A percentile compares a stretch with the other conserved stretches of the same genome.
phyloP scores from a whole-genome alignment of 768 basidiomycete species.

The Melanogaster broomeanus region DNA sequence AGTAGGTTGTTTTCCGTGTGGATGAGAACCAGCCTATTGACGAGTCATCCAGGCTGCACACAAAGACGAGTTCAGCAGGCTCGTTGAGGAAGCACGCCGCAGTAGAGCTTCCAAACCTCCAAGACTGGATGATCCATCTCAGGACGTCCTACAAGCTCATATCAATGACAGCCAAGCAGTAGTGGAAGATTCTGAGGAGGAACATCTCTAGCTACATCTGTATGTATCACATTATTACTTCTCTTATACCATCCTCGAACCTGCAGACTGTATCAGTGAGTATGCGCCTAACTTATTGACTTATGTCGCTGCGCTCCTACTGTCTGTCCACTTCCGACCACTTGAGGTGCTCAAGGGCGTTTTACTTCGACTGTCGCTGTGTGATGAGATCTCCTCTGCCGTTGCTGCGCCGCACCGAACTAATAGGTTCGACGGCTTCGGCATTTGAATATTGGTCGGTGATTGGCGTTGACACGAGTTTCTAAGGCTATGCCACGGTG shows the following conservation, averaged over 20 bases:
- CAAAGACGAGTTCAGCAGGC: slow-evolving; percentile 35
- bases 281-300: too few relatives aligned
- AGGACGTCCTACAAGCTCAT: background rate
- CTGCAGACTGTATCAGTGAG: too few relatives aligned
- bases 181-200: slow-evolving; percentile 40
- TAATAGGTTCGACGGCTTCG: background rate
- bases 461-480: slow-evolving; percentile 3
- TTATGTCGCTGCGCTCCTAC: too few relatives aligned
- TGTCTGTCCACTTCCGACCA: too few relatives aligned
- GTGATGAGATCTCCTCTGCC: too few relatives aligned
- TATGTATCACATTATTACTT: background rate
- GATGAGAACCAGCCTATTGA: background rate
- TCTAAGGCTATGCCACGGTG: slow-evolving; percentile 1
- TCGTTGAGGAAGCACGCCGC: slow-evolving; percentile 37
- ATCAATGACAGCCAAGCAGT: slow-evolving; percentile 26
- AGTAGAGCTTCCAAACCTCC: slow-evolving; percentile 29
- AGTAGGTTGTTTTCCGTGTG: slow-evolving; percentile 27
- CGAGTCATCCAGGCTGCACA: slow-evolving; percentile 16
- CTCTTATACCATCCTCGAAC: background rate
- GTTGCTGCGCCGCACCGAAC: too few relatives aligned
- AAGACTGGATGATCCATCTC: background rate
- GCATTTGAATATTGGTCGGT: background rate
- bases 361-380: too few relatives aligned
- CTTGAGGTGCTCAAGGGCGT: too few relatives aligned
- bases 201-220: slow-evolving; percentile 13